phyloP scores from a whole-genome alignment of 2,329 filamentous ascomycete genomes.

The Botrytis fragariae region DNA sequence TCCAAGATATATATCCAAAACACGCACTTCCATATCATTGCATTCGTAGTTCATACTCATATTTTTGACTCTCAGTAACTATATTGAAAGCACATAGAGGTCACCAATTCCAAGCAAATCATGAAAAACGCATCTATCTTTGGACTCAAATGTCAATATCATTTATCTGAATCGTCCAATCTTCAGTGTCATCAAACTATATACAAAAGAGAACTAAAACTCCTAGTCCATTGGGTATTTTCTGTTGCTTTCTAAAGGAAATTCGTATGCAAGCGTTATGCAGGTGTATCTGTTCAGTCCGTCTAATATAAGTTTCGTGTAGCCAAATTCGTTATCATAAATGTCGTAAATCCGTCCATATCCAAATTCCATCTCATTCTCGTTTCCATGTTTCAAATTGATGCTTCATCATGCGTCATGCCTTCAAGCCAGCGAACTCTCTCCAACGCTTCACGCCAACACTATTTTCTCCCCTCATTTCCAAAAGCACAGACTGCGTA shows the following conservation, averaged over 20 bases:
- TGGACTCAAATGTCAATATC: not conserved
- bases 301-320: not conserved
- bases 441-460: not conserved
- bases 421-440: not conserved
- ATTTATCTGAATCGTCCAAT: not conserved
- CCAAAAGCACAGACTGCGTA: not conserved
- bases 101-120: not conserved
- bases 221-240: conserved; percentile 16
- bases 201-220: conserved; percentile 6
- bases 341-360: not conserved
- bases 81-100: not conserved
- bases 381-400: conserved; percentile 1
- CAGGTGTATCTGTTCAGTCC: not conserved
- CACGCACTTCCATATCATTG: not conserved
- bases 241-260: conserved; percentile 7
- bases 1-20: not conserved
- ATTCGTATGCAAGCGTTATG: conserved; percentile 4
- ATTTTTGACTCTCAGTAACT: not conserved
- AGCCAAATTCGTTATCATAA: conserved; percentile 6
- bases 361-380: not conserved
- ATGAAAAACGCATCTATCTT: not conserved
- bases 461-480: not conserved
- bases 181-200: not conserved
- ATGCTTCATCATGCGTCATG: not conserved
- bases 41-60: not conserved